Conservation (phyloP, 1,139 yeast genomes). For the Eremothecium coryli region DNA sequence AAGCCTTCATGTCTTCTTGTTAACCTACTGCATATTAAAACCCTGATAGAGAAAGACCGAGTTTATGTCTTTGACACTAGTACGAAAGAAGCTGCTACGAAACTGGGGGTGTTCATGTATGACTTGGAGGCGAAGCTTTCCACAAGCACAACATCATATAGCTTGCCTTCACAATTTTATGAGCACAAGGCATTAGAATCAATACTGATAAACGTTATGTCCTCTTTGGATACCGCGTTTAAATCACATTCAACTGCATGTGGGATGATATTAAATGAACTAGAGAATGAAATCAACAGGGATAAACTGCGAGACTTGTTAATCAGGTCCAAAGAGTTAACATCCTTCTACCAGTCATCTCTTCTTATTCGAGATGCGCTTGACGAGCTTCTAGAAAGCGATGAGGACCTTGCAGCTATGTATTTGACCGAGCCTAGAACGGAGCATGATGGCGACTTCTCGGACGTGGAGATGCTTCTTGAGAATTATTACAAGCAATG, state of each 20-base stretch:
- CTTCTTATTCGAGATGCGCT: slow-evolving; percentile 58
- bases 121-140: slow-evolving; percentile 77
- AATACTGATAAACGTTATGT: slow-evolving; percentile 75
- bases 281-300: slow-evolving; percentile 64
- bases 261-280: slow-evolving; percentile 51
- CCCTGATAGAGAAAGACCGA: slow-evolving; percentile 69
- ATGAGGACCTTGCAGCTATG: slow-evolving; percentile 82
- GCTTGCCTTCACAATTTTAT: slow-evolving; percentile 37
- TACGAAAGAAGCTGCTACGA: slow-evolving; percentile 47
- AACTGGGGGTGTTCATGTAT: slow-evolving; percentile 73
- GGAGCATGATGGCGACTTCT: slow-evolving; percentile 38
- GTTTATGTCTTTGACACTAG: slow-evolving; percentile 75
- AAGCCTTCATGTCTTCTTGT: slow-evolving; percentile 66
- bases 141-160: slow-evolving; percentile 16
- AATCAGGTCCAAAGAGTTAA: slow-evolving; percentile 56
- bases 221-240: slow-evolving; percentile 77
- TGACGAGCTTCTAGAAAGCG: slow-evolving; percentile 71
- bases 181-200: slow-evolving; percentile 89
- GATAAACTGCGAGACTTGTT: slow-evolving; percentile 56
- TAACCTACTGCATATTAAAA: slow-evolving; percentile 76
- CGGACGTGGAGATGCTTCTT: slow-evolving; percentile 78
- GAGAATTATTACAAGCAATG: slow-evolving; percentile 93
- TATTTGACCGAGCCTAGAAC: slow-evolving; percentile 38
- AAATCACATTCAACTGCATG: slow-evolving; percentile 62
- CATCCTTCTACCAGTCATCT: slow-evolving; percentile 59